A percentile compares a stretch with the other conserved stretches of the same genome.
phyloP scores from a whole-genome alignment of 2,329 filamentous ascomycete species.

The Fusarium protoensiforme region DNA sequence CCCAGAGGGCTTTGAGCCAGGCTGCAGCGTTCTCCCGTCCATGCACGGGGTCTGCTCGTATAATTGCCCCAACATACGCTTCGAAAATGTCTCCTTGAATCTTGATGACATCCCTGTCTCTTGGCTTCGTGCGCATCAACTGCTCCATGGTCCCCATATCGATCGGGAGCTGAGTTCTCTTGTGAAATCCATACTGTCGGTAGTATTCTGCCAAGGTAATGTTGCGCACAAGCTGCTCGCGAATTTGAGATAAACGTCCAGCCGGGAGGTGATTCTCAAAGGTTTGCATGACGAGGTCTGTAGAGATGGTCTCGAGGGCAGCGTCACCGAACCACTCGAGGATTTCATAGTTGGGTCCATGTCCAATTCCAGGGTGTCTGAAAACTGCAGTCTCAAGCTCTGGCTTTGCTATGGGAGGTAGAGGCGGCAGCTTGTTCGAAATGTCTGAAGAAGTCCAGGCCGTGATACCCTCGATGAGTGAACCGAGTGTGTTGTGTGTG shows the following conservation, averaged over 20 bases:
- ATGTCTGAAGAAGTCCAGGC: conserved; percentile 64
- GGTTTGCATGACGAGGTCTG: conserved; percentile 78
- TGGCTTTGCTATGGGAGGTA: conserved; percentile 71
- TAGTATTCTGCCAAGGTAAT: conserved; percentile 78
- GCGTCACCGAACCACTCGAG: conserved; percentile 92
- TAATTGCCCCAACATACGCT: conserved; percentile 84
- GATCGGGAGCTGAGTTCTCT: conserved; percentile 67
- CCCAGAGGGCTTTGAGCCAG: conserved; percentile 85
- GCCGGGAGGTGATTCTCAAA: conserved; percentile 70
- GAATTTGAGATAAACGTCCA: conserved; percentile 78
- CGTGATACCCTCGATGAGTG: conserved; percentile 21
- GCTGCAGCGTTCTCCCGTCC: conserved; percentile 71
- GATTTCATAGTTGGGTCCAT: conserved; percentile 72
- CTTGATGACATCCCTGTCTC: conserved; percentile 71
- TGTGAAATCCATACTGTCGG: conserved; percentile 75
- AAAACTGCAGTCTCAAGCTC: conserved; percentile 72
- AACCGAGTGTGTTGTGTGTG: neutral
- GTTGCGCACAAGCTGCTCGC: conserved; percentile 85
- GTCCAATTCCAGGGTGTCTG: conserved; percentile 68
- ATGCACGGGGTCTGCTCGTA: conserved; percentile 72
- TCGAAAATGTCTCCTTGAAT: conserved; percentile 90
- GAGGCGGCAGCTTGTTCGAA: conserved; percentile 60
- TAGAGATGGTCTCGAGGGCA: conserved; percentile 82
- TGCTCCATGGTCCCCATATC: conserved; percentile 50
- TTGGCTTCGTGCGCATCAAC: conserved; percentile 45